Base-by-base conservation (phyloP, 1,139 yeast species). In the Zygosaccharomyces sapae region DNA sequence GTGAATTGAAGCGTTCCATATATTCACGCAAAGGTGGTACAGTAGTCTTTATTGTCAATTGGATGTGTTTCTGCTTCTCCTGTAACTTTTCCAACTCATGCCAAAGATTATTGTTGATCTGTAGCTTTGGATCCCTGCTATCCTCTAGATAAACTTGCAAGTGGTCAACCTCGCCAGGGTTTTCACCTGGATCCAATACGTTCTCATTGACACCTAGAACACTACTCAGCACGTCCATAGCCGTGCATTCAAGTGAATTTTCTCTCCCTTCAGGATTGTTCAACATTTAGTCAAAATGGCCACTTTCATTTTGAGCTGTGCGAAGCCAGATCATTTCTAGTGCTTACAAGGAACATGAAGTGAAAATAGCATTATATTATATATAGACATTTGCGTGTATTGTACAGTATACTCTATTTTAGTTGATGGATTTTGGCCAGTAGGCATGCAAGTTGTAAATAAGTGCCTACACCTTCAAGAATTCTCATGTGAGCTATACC, bases 401-500 rank as follows among this genome's bases (percentile, higher is more conserved):
- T 34, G 22, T 35, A 20, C 29, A 31, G n/a, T n/a, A n/a, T n/a
- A n/a, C n/a, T n/a, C n/a, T 36, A 43, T 37, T 53, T 56, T 13
- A 61, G 42, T 46, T 53, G 60, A 44, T 58, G 61, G n/a, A 72
- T 62, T 62, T 84, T 82, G 18, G 95, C 85, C 46, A 88, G 69
- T 71, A 94, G 74, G 5, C 96, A 96, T 47, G 88, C 82, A 53
- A 92, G 69, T 64, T 92, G 99, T 53, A 92, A 70, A 62, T 84
- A 86, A 0, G 95, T 82, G 8, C 88, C 79, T 1, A 94, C 95
- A 49, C 99, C 99, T 67, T 92, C 98, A 49, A 92, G 73, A 4
- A 92, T 83, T 54, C 96, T 73, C 92, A 92, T 83, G 62, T 92
- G 97, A 1, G 87, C 80, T 55, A 86, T 82, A 2, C 98, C 98